phyloP scores from a whole-genome alignment of 2,329 filamentous ascomycete genomes.

The Aspergillus sp. region DNA sequence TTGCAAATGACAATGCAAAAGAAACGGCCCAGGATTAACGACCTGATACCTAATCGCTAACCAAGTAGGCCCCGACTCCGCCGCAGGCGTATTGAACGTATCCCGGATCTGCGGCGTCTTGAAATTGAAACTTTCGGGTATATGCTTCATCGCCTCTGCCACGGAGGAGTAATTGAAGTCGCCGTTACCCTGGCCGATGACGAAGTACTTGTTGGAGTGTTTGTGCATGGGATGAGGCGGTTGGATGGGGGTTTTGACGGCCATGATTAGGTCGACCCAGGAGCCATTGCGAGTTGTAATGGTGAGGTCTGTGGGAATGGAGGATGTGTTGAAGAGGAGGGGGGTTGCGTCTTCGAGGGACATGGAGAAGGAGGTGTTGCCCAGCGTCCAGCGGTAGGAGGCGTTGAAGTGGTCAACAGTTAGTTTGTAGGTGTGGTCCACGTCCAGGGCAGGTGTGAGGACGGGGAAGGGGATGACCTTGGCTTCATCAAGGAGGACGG shows the following conservation, averaged over 20 bases:
- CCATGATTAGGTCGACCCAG: constrained; percentile 54
- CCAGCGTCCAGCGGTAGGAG: constrained; percentile 49
- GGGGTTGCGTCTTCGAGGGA: constrained; percentile 35
- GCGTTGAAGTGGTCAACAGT: constrained; percentile 25
- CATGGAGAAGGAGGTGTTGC: constrained; percentile 34
- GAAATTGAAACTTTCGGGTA: constrained; percentile 51
- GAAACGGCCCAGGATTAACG: constrained; percentile 48
- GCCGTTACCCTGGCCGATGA: constrained; percentile 48
- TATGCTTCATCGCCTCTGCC: constrained; percentile 44
- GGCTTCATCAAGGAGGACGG: constrained; percentile 41
- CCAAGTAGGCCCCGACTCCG: constrained; percentile 35
- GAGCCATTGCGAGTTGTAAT: constrained; percentile 42
- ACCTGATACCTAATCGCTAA: constrained; percentile 49
- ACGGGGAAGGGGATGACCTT: constrained; percentile 44
- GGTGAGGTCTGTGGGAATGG: constrained; percentile 40
- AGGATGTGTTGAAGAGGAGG: constrained; percentile 42
- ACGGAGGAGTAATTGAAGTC: constrained; percentile 49
- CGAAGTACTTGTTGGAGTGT: constrained; percentile 55
- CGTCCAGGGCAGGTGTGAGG: constrained; percentile 33
- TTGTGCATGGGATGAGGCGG: constrained; percentile 59
- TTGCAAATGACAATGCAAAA: constrained; percentile 53
- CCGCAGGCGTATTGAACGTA: constrained; percentile 36
- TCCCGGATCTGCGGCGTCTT: constrained; percentile 51
- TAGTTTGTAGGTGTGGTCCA: constrained; percentile 42
- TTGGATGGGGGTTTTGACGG: constrained; percentile 39